Percentiles rank a stretch among this genome's conserved stretches.
Conservation (phyloP, 257 asterid genomes). For the Solanum verrucosum region DNA sequence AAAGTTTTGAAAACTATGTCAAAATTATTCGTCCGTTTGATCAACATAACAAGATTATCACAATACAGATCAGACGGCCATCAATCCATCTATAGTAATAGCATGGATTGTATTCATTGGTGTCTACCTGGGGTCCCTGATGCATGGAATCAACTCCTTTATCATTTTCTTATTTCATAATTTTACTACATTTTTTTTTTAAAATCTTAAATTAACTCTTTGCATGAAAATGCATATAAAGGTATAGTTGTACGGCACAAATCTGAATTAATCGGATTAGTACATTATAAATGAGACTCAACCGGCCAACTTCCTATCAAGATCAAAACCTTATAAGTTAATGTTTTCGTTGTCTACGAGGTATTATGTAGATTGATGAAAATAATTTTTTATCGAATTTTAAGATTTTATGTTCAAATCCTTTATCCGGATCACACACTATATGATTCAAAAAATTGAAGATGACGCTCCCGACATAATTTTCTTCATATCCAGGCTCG, state of each 20-base stretch:
- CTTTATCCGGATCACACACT: too few species aligned
- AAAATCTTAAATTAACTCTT: neutral
- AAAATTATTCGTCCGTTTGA: conserved; percentile 8
- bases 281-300: neutral
- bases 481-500: neutral
- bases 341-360: neutral
- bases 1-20: conserved; percentile 8
- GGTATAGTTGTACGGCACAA: neutral
- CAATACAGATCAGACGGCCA: conserved; percentile 19
- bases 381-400: too few species aligned
- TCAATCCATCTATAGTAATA: conserved; percentile 9
- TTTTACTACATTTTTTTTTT: neutral
- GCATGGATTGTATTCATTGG: conserved; percentile 22
- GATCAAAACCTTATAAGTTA: neutral
- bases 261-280: neutral
- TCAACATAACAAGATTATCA: conserved; percentile 17
- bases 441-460: too few species aligned
- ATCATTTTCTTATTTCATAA: neutral
- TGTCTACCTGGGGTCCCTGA: conserved; percentile 30
- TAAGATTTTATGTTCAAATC: neutral
- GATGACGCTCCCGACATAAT: too few species aligned
- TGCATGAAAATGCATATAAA: neutral
- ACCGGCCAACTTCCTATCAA: neutral
- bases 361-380: neutral
- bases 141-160: conserved; percentile 21